A percentile compares a stretch with the other conserved stretches of the same genome.
Evolutionary conservation across 345 rosid species (phyloP).

Genomic region (Aegle marmelos): DNA sequence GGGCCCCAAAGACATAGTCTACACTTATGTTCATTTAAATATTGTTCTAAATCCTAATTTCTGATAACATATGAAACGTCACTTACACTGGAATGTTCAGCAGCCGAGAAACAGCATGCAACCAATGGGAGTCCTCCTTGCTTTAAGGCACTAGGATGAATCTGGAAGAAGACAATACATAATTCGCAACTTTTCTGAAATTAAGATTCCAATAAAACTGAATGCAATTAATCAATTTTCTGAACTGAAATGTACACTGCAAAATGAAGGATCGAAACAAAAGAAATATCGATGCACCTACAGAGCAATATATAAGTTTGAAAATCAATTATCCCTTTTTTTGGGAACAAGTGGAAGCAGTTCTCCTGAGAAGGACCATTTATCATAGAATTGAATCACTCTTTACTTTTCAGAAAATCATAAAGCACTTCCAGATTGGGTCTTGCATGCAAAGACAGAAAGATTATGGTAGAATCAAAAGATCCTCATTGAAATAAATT

Average conservation of each 20-base stretch:
- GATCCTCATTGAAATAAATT: no score
- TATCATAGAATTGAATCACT: neutral
- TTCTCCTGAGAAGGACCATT: neutral
- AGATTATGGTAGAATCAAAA: neutral
- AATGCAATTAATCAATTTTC: neutral
- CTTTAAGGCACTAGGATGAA: constrained; percentile 87
- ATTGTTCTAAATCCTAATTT: neutral
- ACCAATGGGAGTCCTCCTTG: constrained; percentile 81
- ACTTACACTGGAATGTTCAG: constrained; percentile 81
- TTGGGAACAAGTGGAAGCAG: neutral
- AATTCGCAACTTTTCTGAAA: neutral
- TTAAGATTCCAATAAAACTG: neutral
- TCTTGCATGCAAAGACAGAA: neutral
- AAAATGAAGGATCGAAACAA: neutral
- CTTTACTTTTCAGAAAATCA: neutral
- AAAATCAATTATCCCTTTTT: no score
- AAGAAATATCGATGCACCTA: neutral
- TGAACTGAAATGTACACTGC: neutral
- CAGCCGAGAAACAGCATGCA: constrained; percentile 83
- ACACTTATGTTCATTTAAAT: neutral
- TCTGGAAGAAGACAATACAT: constrained; percentile 38
- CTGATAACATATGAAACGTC: neutral
- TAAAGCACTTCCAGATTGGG: neutral
- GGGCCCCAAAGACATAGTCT: no score
- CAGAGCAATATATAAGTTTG: neutral